Conservation (phyloP, 73 alveolate genomes). For the Halteria grandinella region DNA sequence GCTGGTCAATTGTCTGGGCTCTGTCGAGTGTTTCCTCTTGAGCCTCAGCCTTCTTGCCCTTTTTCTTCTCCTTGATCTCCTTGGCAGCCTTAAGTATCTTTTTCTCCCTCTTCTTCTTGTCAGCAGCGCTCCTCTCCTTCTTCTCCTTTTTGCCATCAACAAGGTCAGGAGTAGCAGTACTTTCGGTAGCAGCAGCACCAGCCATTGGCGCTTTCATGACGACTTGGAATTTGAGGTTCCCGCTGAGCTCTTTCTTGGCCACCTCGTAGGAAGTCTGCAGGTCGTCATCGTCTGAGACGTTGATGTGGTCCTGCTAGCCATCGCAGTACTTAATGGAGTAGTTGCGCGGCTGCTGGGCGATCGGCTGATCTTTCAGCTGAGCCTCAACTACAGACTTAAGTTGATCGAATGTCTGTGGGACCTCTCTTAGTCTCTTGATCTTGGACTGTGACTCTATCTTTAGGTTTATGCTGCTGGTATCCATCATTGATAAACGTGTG, state of each 20-base stretch:
- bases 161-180: not conserved
- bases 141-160: slow-evolving; percentile 16
- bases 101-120: slow-evolving; percentile 27
- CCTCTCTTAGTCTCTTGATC: slow-evolving; percentile 21
- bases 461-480: too few relatives aligned
- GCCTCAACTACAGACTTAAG: slow-evolving; percentile 37
- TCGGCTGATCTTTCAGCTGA: not conserved
- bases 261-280: slow-evolving; percentile 46
- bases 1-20: not conserved
- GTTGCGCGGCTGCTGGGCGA: not conserved
- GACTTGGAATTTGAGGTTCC: not conserved
- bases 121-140: not conserved
- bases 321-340: slow-evolving; percentile 25
- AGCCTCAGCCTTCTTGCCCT: not conserved
- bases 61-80: not conserved
- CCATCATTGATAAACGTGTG: too few relatives aligned
- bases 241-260: slow-evolving; percentile 11
- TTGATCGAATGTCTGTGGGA: slow-evolving; percentile 38
- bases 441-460: slow-evolving; percentile 16
- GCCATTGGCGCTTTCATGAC: not conserved
- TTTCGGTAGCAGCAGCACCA: not conserved
- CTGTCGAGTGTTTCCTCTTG: too few relatives aligned
- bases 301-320: slow-evolving; percentile 36
- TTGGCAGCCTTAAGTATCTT: not conserved
- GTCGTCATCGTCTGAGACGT: slow-evolving; percentile 62